Base-by-base conservation (phyloP, 2,329 filamentous ascomycete species). In the Pseudogymnoascus destructans region DNA sequence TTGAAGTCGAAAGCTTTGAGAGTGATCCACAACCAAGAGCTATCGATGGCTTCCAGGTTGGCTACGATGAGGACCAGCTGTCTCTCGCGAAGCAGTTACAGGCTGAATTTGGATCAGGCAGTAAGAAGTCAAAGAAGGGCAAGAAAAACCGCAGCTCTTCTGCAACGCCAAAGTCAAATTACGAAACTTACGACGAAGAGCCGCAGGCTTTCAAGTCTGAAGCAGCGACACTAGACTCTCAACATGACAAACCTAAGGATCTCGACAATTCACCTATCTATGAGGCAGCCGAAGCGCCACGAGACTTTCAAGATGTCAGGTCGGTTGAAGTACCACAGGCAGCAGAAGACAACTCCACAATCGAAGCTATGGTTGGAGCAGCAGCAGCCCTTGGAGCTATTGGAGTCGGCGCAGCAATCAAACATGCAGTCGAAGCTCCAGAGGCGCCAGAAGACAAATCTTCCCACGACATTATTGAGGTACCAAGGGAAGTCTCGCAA, bases 71-170 rank as follows among this genome's bases (percentile, higher is more conserved):
- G 35, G 27, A 40, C 42, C 42, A 33, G n/a, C 10, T 52, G 23
- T 11, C 38, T 52, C 38, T 52, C 11, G 57, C 38, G 30, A 30
- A 55, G 30, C 36, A 58, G 11, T 17, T 55, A 10, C 42, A 40
- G 7, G 35, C 38, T 9, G 42, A 25, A 23, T 35, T 27, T 52
- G 30, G 30, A 32, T 23, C 36, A n/a, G 71, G 71, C 61, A 66
- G 65, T 7, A 75, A 75, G 67, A 76, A 74, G 60, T 67, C 66
- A 49, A 68, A 68, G 58, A 68, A 67, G 27, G 27, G 46, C 17
- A 56, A 56, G 42, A 33, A 55, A 55, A 59, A 64, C 59, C 61
- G 64, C 19, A 60, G 61, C 61, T 52, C 46, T 19, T 5, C 46
- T 32, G 25, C 25, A 30, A 52, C 46, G n/a, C 46, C 46, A 13